Base-by-base conservation (phyloP, 2,329 filamentous ascomycete species). In the Aspergillus sp. region DNA sequence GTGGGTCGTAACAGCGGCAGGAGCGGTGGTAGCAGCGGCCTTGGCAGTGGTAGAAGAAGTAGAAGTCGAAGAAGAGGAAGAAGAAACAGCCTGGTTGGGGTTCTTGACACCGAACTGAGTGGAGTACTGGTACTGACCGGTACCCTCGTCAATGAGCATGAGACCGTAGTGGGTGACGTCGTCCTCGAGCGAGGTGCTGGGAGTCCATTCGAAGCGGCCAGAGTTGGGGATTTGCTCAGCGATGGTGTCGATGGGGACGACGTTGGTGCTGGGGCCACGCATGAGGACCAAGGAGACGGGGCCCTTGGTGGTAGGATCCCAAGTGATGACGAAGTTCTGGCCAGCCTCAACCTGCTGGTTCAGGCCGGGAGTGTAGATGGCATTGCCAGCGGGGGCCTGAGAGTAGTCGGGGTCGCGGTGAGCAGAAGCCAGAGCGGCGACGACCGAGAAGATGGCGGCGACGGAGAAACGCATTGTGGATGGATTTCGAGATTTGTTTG, bases 81-180 rank as follows among this genome's bases (percentile, higher is more conserved):
- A 52, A 11, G 65, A 62, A 51, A 58, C 36, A 54, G 18, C 56
- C 47, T 61, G 59, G 32, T 61, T 55, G 49, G 69, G 56, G 65
- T 74, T 74, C 56, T 70, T 57, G 76, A 88, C 80, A 67, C 85
- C 85, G 77, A 87, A 87, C 73, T 87, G 85, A 59, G 83, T 84
- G 49, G 81, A 83, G 75, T 81, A 86, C 72, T 88, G 85, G 81
- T 85, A 88, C 70, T 82, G 75, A 71, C 85, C 84, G 63, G 79
- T 84, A 53, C 78, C 77, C 69, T 87, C 83, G 64, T 83, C 84
- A 65, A 88, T 84, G 67, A 89, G 74, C 71, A 87, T 80, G 69
- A 88, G 77, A 62, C 85, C 86, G 75, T 87, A 88, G 74, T 79
- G 81, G 66, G 78, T 80, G 63, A 70, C 71, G 62, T 83, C 81